Evolutionary conservation across 768 basidiomycete species (phyloP).

Genomic region (Cubamyces sp.): DNA sequence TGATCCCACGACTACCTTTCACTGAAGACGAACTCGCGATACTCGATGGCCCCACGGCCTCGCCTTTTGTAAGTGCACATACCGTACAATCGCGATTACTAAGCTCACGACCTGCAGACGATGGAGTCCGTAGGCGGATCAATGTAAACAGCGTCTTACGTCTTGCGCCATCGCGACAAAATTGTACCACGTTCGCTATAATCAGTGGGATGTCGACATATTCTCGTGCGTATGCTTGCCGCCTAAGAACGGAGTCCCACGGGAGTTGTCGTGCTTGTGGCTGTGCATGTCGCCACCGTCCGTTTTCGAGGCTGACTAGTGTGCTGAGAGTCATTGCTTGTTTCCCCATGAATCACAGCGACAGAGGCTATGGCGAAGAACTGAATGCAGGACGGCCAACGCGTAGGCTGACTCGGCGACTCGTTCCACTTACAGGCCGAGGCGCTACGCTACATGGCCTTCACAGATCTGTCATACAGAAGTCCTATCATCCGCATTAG

Average conservation of each 20-base stretch:
- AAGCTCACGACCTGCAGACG: conserved; percentile 35
- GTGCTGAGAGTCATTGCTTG: no score
- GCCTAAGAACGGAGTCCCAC: not conserved
- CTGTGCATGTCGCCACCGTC: not conserved
- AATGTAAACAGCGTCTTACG: no score
- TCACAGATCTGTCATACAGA: not conserved
- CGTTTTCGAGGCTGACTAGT: not conserved
- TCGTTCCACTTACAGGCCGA: no score
- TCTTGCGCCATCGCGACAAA: not conserved
- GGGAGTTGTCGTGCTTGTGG: not conserved
- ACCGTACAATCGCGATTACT: not conserved
- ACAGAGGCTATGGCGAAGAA: no score
- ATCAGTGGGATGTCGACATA: not conserved
- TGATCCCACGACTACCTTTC: conserved; percentile 80
- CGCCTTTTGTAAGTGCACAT: conserved; percentile 68
- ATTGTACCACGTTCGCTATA: not conserved
- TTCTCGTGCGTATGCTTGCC: not conserved
- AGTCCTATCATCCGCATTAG: not conserved
- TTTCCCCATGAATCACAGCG: no score
- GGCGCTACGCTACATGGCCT: not conserved
- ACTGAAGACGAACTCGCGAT: conserved; percentile 77
- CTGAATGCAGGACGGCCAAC: no score
- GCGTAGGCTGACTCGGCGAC: no score
- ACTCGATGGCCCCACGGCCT: conserved; percentile 90
- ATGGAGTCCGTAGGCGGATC: conserved; percentile 50